Percentiles rank a stretch among this genome's conserved stretches.
These are phyloP conservation scores for Phyllosticta citriasiana DNA, from an alignment of 2,329 filamentous ascomycete species.

Conservation along the genomic window DNA sequence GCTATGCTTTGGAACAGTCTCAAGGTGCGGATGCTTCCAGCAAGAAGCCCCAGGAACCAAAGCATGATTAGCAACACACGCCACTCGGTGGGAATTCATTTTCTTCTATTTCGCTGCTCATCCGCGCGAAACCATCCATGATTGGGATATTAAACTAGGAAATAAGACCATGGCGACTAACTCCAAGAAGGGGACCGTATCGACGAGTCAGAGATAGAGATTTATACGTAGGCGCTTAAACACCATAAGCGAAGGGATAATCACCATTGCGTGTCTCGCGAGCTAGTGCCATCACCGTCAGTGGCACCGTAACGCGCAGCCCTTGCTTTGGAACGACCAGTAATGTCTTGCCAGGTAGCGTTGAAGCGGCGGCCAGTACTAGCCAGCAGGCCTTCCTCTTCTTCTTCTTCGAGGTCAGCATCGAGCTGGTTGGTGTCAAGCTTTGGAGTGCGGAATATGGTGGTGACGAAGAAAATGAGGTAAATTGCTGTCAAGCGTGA, in stretches of 20 bases:
- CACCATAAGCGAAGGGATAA: background rate
- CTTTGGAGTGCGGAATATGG: conserved; percentile 70
- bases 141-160: conserved; percentile 4
- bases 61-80: background rate
- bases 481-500: conserved; percentile 46
- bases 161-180: background rate
- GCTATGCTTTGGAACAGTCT: background rate
- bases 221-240: background rate
- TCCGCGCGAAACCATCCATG: background rate
- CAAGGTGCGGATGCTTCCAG: background rate
- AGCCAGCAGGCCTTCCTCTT: conserved; percentile 85
- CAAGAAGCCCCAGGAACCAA: background rate
- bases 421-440: conserved; percentile 70
- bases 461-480: conserved; percentile 67
- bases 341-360: conserved; percentile 82
- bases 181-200: background rate
- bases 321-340: conserved; percentile 39
- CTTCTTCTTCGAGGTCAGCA: conserved; percentile 80
- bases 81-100: background rate
- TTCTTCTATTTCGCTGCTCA: background rate
- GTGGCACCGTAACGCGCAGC: conserved; percentile 11
- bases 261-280: conserved; percentile 10
- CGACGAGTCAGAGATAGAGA: background rate
- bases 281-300: background rate
- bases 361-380: conserved; percentile 73